Base-by-base conservation (phyloP, 352 stramenopile genomes). In the Globisporangium alternatum region DNA sequence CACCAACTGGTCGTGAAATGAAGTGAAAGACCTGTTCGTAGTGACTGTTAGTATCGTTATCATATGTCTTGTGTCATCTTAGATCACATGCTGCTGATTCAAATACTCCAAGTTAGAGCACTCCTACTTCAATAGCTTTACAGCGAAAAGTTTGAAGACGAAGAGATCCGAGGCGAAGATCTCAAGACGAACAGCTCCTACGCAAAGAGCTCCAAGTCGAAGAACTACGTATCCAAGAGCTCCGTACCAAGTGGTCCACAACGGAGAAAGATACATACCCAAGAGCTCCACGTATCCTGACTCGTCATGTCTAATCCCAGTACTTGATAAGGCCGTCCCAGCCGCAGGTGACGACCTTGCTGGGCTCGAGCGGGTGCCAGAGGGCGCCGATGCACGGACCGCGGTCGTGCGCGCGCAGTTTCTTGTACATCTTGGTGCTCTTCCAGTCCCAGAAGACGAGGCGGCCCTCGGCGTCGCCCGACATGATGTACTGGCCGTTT, bases 381-480 rank as follows among this genome's bases (percentile, higher is more conserved):
- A 91, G 78, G 1, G 81, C 80, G 12, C 95, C 96, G 75, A 99
- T 99, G 64, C 89, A 96, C 30, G 97, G 97, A 2, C 97, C 96
- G 25, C 88, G 88, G 59, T 98, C 88, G 77, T 99, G 97, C 3
- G 95, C 96, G 12, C 68, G 76, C 53, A 96, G 68, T 63, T 93
- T 92, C 75, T 90, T 90, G 65, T 95, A 77, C 70, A 97, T 78
- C 69, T 97, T 98, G 58, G 89, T 97, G 51, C 82, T 90, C 65
- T 99, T 99, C 89, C 97, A 99, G 77, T 99, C 97, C 97, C 97
- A 99, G 76, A 99, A 97, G 59, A 91, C 98, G n/a, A 99, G 64
- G 60, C 97, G 97, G 55, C 98, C 98, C 65, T 98, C 91, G 25
- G 93, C 94, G 72, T 99, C 97, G 33, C 98, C 98, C 47, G 93